A percentile compares a stretch with the other conserved stretches of the same genome.
These are phyloP conservation scores for Starmerella geochares DNA, from an alignment of 805 yeast species.

Conservation along the genomic window DNA sequence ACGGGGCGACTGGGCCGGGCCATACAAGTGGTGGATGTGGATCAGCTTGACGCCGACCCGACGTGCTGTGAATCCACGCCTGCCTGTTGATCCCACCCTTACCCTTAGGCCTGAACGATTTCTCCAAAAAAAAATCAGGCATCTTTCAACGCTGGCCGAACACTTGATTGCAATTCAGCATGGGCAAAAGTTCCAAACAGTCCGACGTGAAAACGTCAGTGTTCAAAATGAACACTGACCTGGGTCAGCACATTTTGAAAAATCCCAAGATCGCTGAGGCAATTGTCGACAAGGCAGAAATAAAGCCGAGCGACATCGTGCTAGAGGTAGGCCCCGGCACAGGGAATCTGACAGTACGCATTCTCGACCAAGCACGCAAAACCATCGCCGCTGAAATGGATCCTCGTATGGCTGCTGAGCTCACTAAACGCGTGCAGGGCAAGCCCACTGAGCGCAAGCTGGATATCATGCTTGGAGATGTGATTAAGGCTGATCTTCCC, in stretches of 20 bases:
- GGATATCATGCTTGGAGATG: conserved; percentile 88
- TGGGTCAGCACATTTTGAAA: conserved; percentile 94
- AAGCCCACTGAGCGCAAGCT: conserved; percentile 87
- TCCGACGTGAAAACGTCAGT: conserved; percentile 38
- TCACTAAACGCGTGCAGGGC: conserved; percentile 94
- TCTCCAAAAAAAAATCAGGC: conserved; percentile 2
- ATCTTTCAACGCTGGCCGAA: not conserved
- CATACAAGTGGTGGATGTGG: not conserved
- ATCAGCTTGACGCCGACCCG: too few species aligned
- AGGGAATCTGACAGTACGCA: conserved; percentile 89
- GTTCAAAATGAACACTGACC: conserved; percentile 90
- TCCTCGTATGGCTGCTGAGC: conserved; percentile 99
- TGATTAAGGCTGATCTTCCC: conserved; percentile 89
- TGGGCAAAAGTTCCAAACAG: conserved; percentile 30
- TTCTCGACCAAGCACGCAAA: conserved; percentile 80
- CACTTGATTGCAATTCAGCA: conserved; percentile 8
- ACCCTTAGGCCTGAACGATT: not conserved
- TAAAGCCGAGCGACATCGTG: conserved; percentile 84
- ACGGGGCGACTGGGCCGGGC: conserved; percentile 14
- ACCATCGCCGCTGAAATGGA: conserved; percentile 98
- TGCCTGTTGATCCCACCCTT: too few species aligned
- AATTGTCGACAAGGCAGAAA: conserved; percentile 90
- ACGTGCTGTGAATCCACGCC: too few species aligned
- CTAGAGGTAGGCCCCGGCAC: conserved; percentile 99
- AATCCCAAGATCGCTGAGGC: conserved; percentile 97